Percentiles rank a stretch among this genome's conserved stretches.
phyloP scores from a whole-genome alignment of 768 basidiomycete species.

The Sarcomyxa edulis region DNA sequence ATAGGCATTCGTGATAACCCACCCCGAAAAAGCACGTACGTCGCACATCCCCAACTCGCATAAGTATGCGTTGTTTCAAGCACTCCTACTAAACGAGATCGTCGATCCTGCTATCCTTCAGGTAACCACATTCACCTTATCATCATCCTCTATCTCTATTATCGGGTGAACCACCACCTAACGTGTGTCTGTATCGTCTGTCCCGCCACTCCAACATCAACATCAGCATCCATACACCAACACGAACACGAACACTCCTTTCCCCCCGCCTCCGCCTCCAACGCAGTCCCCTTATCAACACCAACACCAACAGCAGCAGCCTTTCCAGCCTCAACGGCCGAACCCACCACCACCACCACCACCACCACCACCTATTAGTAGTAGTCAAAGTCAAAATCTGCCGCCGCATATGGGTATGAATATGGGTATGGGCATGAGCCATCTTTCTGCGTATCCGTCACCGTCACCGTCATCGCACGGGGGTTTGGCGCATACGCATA shows the following conservation, averaged over 20 bases:
- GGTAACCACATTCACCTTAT: conserved; percentile 3
- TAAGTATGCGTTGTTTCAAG: conserved; percentile 98
- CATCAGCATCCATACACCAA: too few species aligned
- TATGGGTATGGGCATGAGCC: too few species aligned
- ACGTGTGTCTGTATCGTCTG: background rate
- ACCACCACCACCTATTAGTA: too few species aligned
- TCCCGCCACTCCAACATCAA: too few species aligned
- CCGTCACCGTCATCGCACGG: too few species aligned
- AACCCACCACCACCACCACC: conserved; percentile 21
- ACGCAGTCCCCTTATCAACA: conserved; percentile 18
- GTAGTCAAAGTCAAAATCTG: too few species aligned
- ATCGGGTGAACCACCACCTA: too few species aligned
- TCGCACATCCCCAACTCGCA: conserved; percentile 85
- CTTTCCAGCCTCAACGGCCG: conserved; percentile 20
- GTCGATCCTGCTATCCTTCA: conserved; percentile 84
- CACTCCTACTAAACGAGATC: conserved; percentile 87
- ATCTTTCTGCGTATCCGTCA: too few species aligned
- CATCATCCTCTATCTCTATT: background rate
- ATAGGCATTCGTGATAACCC: conserved; percentile 87
- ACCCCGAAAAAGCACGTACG: conserved; percentile 83
- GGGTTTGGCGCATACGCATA: too few species aligned
- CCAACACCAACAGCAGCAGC: conserved; percentile 19
- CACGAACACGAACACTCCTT: too few species aligned
- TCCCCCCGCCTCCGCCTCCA: conserved; percentile 20
- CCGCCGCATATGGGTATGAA: too few species aligned